Conservation (phyloP, 768 basidiomycete genomes). For the Termitomyces sp. region DNA sequence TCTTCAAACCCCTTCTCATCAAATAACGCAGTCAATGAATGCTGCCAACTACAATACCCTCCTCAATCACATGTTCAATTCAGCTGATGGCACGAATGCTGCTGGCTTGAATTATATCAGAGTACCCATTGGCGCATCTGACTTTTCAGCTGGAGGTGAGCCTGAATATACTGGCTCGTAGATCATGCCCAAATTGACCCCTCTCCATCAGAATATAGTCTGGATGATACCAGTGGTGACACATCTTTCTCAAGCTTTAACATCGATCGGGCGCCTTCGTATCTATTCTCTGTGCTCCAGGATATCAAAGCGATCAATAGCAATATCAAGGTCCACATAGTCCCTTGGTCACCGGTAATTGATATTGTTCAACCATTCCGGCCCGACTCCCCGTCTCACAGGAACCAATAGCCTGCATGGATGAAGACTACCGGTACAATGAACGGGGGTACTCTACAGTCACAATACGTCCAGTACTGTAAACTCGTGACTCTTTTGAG, state of each 20-base stretch:
- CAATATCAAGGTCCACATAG: conserved; percentile 45
- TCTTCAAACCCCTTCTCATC: neutral
- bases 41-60: conserved; percentile 52
- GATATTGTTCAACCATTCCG: neutral
- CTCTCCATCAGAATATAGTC: conserved; percentile 46
- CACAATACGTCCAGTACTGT: conserved; percentile 45
- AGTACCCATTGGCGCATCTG: conserved; percentile 66
- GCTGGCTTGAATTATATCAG: conserved; percentile 69
- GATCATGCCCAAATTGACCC: neutral
- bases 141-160: conserved; percentile 56
- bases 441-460: conserved; percentile 57
- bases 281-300: conserved; percentile 54
- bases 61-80: conserved; percentile 53
- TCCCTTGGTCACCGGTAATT: conserved; percentile 74
- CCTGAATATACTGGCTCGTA: neutral
- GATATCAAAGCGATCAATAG: conserved; percentile 60
- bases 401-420: conserved; percentile 56
- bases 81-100: conserved; percentile 51
- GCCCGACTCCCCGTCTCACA: neutral
- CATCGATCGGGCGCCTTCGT: conserved; percentile 51
- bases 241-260: conserved; percentile 53
- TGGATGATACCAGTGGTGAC: conserved; percentile 59
- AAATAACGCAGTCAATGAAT: conserved; percentile 35
- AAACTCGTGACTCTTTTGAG: conserved; percentile 11
- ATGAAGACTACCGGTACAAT: conserved; percentile 67